Base-by-base conservation (phyloP, 1,284 basidiomycete species). In the Pseudozyma tsukubaensis region DNA sequence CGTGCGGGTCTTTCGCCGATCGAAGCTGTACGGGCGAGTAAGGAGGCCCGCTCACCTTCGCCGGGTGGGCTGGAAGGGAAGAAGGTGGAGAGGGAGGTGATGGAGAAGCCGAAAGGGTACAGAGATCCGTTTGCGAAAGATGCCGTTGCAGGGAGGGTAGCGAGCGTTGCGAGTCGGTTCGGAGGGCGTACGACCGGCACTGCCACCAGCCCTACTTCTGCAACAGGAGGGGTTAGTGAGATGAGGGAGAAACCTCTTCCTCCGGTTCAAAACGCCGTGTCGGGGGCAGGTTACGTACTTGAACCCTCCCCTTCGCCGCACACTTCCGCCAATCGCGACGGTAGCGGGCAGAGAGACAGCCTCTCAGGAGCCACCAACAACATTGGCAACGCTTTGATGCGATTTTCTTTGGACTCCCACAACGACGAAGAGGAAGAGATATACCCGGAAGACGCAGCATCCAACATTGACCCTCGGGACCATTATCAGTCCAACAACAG, bases 371-470 rank as follows among this genome's bases (percentile, higher is more conserved):
- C 42, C 32, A 32, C 53, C 19, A 42, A 9, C 3, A 42, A 32
- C 7, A 48, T 55, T 10, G 53, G 53, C 4, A 34, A 37, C 2
- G 53, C 35, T 10, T 6, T 39, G 13, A 6, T 21, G 29, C 35
- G 40, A 13, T 32, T 4, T 19, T 56, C 52, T 12, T 36, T 51
- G 9, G 65, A 68, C 21, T 59, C 52, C 14, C 40, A 45, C 24
- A 29, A 29, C 24, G 24, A 29, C 39, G 71, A 76, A 16, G 34
- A 45, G 0, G 79, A 79, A 37, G 77, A 78, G 34, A 78, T 81
- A 40, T 78, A 78, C 43, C 79, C 79, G 1, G 79, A 81, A 48
- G 79, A 81, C 40, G 77, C 79, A 9, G 79, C 72, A 18, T 68
- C 61, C 36, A 79, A 80, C 43, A 70, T 74, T 32, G 61, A 66